phyloP scores from a whole-genome alignment of 192 early-diverging fungal species.

The Coemansia sp. region DNA sequence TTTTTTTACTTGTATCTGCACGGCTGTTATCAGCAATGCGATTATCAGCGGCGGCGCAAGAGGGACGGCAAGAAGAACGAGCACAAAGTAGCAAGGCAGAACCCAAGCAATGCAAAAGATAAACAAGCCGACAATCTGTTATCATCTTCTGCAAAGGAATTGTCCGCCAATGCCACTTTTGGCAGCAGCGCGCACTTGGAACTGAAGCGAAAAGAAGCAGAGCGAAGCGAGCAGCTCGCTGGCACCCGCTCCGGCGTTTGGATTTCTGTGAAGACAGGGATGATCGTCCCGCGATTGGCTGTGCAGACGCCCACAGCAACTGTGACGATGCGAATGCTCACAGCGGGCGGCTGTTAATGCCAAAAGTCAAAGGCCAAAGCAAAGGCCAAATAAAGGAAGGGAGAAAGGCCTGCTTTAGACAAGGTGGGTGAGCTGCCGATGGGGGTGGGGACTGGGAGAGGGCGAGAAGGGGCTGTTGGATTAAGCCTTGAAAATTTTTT shows the following conservation, averaged over 20 bases:
- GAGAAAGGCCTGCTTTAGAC: not conserved
- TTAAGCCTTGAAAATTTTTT: not conserved
- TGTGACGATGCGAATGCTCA: constrained; percentile 2
- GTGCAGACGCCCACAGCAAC: not conserved
- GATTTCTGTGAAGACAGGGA: constrained; percentile 3
- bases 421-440: not conserved
- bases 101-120: not conserved
- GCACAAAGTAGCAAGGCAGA: constrained; percentile 12
- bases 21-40: too few species aligned
- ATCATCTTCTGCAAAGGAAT: constrained; percentile 6
- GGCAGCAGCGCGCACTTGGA: too few species aligned
- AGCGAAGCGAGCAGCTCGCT: not conserved
- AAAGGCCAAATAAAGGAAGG: too few species aligned
- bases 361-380: not conserved
- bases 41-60: too few species aligned
- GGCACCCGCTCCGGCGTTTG: not conserved
- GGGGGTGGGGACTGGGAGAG: not conserved
- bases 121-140: not conserved
- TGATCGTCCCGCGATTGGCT: constrained; percentile 8
- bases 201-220: not conserved
- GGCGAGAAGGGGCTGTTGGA: too few species aligned
- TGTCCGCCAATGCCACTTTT: not conserved
- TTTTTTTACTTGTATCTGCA: too few species aligned
- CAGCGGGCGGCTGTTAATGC: not conserved
- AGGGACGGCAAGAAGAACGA: too few species aligned